Evolutionary conservation across 139 green algal genomes (phyloP).

Genomic region (Chlorella sp.): DNA sequence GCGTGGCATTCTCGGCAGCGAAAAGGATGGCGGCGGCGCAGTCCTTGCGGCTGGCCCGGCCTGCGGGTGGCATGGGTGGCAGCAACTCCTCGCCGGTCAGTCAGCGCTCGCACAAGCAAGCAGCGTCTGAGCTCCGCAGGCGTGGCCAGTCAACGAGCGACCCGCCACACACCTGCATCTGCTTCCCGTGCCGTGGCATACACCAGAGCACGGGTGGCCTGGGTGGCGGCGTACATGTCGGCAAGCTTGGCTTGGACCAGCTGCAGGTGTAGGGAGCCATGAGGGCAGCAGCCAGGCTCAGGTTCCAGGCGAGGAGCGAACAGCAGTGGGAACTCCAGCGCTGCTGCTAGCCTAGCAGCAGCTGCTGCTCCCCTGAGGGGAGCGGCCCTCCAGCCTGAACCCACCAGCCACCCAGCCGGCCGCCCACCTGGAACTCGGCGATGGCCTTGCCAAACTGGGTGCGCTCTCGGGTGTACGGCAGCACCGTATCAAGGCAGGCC

Average conservation of each 20-base stretch:
- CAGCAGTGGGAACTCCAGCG: no score
- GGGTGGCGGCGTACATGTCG: slow-evolving; percentile 90
- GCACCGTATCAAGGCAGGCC: slow-evolving; percentile 77
- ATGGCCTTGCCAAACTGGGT: slow-evolving; percentile 92
- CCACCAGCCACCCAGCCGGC: not conserved
- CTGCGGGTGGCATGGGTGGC: not conserved
- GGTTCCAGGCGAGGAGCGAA: no score
- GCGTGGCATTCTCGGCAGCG: slow-evolving; percentile 85
- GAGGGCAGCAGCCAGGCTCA: not conserved
- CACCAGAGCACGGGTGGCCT: slow-evolving; percentile 71
- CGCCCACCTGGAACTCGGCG: slow-evolving; percentile 86
- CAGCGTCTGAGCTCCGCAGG: no score
- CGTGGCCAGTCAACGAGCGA: no score
- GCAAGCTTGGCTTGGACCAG: slow-evolving; percentile 92
- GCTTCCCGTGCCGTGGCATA: slow-evolving; percentile 59
- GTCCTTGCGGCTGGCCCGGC: slow-evolving; percentile 67
- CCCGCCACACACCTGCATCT: slow-evolving; percentile 56
- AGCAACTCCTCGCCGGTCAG: no score
- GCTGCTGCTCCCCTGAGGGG: no score
- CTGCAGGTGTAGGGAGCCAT: slow-evolving; percentile 42
- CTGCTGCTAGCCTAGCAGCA: no score
- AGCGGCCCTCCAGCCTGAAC: no score
- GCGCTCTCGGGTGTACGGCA: slow-evolving; percentile 87
- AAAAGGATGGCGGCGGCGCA: slow-evolving; percentile 92
- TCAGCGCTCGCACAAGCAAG: no score